Percentiles rank a stretch among this genome's conserved stretches.
Evolutionary conservation across 2,329 filamentous ascomycete species (phyloP).

Genomic region (Pseudogymnoascus sp.): DNA sequence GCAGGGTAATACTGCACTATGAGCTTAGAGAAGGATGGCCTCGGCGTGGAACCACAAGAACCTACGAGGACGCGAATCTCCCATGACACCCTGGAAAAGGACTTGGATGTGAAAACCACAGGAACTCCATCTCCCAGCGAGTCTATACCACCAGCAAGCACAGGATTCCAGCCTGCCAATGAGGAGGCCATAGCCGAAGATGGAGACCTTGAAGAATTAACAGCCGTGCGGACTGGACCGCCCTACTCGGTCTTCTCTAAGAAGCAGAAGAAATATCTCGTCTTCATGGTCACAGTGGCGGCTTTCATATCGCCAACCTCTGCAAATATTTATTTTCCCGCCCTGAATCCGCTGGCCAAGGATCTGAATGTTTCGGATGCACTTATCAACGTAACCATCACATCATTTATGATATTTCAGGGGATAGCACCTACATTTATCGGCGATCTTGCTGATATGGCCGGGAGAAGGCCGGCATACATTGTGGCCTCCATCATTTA

Average conservation of each 20-base stretch:
- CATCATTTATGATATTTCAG: constrained; percentile 10
- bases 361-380: constrained; percentile 7
- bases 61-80: background rate
- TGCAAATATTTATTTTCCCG: background rate
- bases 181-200: constrained; percentile 19
- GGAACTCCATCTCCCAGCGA: background rate
- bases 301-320: constrained; percentile 23
- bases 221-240: constrained; percentile 23
- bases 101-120: background rate
- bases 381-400: constrained; percentile 10
- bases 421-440: constrained; percentile 8
- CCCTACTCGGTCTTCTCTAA: constrained; percentile 26
- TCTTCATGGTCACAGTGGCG: constrained; percentile 44
- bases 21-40: background rate
- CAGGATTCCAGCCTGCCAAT: background rate
- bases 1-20: background rate
- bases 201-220: constrained; percentile 25
- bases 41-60: background rate
- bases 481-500: constrained; percentile 44
- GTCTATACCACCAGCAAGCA: background rate
- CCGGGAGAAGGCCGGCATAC: constrained; percentile 46
- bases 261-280: constrained; percentile 43
- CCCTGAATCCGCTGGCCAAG: background rate
- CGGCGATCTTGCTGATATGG: constrained; percentile 34
- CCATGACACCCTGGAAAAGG: background rate